Evolutionary conservation across 2,329 filamentous ascomycete genomes (phyloP).

Genomic region (Colletotrichum liriopes): DNA sequence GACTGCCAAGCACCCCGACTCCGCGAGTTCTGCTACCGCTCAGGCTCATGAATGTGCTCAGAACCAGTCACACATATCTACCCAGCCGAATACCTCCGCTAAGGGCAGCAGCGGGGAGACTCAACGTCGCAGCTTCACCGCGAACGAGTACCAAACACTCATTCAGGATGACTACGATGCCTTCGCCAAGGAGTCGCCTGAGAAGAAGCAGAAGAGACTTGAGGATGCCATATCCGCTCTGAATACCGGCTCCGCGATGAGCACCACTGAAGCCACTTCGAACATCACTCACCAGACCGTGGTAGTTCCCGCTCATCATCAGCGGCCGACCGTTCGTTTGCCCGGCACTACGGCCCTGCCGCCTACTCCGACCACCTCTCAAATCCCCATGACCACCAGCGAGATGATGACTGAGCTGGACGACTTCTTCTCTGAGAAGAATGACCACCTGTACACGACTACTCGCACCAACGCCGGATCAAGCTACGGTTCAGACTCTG

Average conservation of each 20-base stretch:
- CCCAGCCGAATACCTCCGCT: not conserved
- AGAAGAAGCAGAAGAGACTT: conserved; percentile 23
- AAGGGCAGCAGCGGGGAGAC: not conserved
- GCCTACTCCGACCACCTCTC: conserved; percentile 26
- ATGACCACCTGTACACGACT: conserved; percentile 14
- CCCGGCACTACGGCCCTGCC: conserved; percentile 12
- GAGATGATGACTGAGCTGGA: conserved; percentile 29
- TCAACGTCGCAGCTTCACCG: conserved; percentile 21
- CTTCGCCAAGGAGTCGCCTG: conserved; percentile 20
- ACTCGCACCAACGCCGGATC: not conserved
- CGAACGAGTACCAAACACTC: conserved; percentile 24
- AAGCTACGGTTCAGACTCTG: not conserved
- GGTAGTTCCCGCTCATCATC: not conserved
- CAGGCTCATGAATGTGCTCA: not conserved
- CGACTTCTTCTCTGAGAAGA: conserved; percentile 36
- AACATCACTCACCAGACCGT: conserved; percentile 28
- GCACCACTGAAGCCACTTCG: not conserved
- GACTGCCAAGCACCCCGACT: not conserved
- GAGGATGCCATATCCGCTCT: not conserved
- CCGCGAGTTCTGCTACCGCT: not conserved
- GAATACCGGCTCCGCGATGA: not conserved
- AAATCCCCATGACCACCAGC: not conserved
- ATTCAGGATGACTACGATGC: conserved; percentile 31
- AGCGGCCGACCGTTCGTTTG: conserved; percentile 3
- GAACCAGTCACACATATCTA: not conserved